Percentiles rank a stretch among this genome's conserved stretches.
These are phyloP conservation scores for Scheffersomyces cryptocercus DNA, from an alignment of 1,139 yeast species.

Conservation along the genomic window DNA sequence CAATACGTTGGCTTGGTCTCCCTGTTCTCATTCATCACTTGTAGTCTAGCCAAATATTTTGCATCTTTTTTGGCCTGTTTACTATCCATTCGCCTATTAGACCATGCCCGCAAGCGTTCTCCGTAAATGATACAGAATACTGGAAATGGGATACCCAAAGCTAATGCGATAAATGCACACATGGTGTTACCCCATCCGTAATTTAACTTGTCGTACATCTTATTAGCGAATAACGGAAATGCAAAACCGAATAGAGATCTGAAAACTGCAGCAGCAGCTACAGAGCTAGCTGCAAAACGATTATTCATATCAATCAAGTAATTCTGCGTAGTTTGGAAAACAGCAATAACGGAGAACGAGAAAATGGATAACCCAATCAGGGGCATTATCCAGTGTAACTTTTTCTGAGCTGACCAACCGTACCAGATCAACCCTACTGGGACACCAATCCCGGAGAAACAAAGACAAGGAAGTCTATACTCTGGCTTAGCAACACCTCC, in stretches of 20 bases:
- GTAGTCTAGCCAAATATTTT: slow-evolving; percentile 28
- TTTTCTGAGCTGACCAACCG: slow-evolving; percentile 62
- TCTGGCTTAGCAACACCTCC: slow-evolving; percentile 61
- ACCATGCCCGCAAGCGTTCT: slow-evolving; percentile 56
- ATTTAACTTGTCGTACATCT: slow-evolving; percentile 45
- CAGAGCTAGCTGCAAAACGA: slow-evolving; percentile 57
- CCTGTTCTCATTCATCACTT: slow-evolving; percentile 10
- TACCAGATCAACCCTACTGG: slow-evolving; percentile 60
- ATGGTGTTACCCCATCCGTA: slow-evolving; percentile 71
- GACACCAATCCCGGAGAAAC: slow-evolving; percentile 45
- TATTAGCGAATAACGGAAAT: slow-evolving; percentile 50
- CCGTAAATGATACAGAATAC: slow-evolving; percentile 57
- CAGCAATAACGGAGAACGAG: slow-evolving; percentile 58
- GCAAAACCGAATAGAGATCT: slow-evolving; percentile 59
- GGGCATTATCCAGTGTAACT: slow-evolving; percentile 58
- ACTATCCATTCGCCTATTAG: slow-evolving; percentile 44
- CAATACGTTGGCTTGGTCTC: neutral
- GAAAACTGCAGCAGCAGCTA: slow-evolving; percentile 65
- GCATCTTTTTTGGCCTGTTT: slow-evolving; percentile 45
- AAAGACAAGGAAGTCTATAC: slow-evolving; percentile 48
- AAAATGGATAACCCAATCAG: slow-evolving; percentile 54
- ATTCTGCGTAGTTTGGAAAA: slow-evolving; percentile 60
- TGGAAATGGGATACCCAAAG: slow-evolving; percentile 66
- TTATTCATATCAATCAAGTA: slow-evolving; percentile 68
- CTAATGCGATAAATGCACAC: slow-evolving; percentile 55